Evolutionary conservation across 352 stramenopile genomes (phyloP).

Genomic region (Pythium grandisporangium): DNA sequence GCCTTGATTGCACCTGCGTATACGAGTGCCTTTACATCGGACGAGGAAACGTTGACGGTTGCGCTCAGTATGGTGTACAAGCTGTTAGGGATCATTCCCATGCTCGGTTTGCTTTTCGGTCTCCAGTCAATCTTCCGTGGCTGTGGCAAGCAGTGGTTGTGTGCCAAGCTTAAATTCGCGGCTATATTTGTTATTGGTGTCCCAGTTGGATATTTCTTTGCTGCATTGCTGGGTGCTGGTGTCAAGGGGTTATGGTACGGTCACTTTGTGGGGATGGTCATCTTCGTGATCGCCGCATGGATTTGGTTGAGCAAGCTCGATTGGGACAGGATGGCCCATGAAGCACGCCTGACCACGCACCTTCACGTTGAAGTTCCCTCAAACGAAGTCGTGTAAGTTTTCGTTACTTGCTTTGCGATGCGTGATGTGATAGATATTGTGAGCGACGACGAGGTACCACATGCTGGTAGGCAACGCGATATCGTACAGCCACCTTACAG

Average conservation of each 20-base stretch:
- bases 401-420: too few relatives aligned
- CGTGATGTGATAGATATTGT: too few relatives aligned
- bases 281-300: slow-evolving; percentile 8
- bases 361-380: too few relatives aligned
- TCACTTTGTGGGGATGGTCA: slow-evolving; percentile 5
- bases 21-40: slow-evolving; percentile 7
- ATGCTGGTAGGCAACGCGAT: too few relatives aligned
- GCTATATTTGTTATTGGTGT: slow-evolving; percentile 15
- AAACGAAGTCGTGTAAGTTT: too few relatives aligned
- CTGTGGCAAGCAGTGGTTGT: slow-evolving; percentile 9
- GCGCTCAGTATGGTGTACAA: not conserved
- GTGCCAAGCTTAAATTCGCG: slow-evolving; percentile 11
- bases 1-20: slow-evolving; percentile 7
- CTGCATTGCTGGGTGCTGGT: slow-evolving; percentile 5
- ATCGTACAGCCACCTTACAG: too few relatives aligned
- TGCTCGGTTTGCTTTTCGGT: slow-evolving; percentile 6
- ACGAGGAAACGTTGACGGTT: slow-evolving; percentile 1
- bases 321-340: slow-evolving; percentile 10
- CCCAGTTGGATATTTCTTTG: slow-evolving; percentile 13
- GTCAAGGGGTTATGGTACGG: slow-evolving; percentile 18
- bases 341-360: too few relatives aligned
- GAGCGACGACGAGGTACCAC: too few relatives aligned
- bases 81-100: slow-evolving; percentile 3
- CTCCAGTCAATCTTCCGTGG: slow-evolving; percentile 10
- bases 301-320: slow-evolving; percentile 11